Conservation (phyloP, 345 rosid species). For the Eucalyptus pauciflora region DNA sequence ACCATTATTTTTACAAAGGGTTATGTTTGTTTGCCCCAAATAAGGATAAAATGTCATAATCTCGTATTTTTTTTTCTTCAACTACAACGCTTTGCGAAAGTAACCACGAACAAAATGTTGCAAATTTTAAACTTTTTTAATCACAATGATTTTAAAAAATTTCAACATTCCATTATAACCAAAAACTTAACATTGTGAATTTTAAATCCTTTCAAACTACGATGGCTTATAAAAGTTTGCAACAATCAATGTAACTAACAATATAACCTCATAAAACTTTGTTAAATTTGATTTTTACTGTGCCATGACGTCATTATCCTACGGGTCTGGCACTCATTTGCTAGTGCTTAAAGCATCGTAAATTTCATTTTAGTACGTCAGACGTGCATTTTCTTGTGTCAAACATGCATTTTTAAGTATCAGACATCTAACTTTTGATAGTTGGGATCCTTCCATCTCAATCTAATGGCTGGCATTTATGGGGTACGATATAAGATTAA, state of each 20-base stretch:
- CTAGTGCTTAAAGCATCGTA: accelerated
- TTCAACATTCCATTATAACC: accelerated
- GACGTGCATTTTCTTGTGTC: no score
- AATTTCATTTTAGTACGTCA: accelerated
- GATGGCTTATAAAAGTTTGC: neutral
- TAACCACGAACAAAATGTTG: neutral
- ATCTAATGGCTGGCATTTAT: no score
- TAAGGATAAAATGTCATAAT: neutral
- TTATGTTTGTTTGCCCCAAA: no score
- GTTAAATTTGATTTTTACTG: neutral
- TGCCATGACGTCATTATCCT: neutral
- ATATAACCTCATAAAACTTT: neutral
- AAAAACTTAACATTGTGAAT: neutral
- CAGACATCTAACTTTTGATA: no score
- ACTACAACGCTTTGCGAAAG: neutral
- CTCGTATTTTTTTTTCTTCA: neutral
- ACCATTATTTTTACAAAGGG: neutral
- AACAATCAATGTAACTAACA: neutral
- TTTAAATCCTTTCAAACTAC: neutral
- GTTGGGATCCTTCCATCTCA: accelerated
- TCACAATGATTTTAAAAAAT: neutral
- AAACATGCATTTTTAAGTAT: no score
- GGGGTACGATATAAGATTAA: no score
- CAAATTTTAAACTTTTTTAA: neutral
- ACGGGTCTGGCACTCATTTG: accelerated